Evolutionary conservation across 2,329 filamentous ascomycete genomes (phyloP), one percentile per base, ranked within the genome.

Genomic region (Colletotrichum sp.): DNA sequence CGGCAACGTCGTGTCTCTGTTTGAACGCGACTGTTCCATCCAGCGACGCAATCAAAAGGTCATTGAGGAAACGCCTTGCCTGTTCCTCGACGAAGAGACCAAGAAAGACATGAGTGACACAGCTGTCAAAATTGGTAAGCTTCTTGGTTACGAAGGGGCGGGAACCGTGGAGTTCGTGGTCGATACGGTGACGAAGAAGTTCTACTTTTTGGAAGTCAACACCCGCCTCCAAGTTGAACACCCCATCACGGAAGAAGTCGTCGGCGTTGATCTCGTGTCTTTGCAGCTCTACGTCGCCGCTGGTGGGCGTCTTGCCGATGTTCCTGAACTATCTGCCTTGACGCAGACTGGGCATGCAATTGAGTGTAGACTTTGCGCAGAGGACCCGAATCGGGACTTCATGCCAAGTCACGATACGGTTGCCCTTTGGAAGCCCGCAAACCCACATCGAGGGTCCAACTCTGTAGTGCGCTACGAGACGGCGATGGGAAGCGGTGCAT

Each of bases 191-290:
- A 80, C 80, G 0, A 78, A 77, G 0, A 74, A 79, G 5, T 87
- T 85, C 71, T 88, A 88, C 13, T 72, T 72, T 11, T 32, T 72
- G 22, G 70, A 72, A 72, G 88, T 90, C 81, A 88, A 90, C 87
- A 78, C 94, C 0, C 87, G 94, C 13, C 83, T 96, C 4, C 94
- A 96, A 79, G 94, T 96, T 28, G 94, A 96, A 81, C 94, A 96
- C 78, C 93, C 94, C 0, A 93, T 72, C 27, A 68, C 70, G 6
- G 64, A 72, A 6, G 44, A 66, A 32, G 64, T 63, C 8, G 36
- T 36, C 13, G 44, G 59, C 16, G 28, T 72, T 12, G 73, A 75
- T n/a, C 55, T 75, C 12, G 73, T 75, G 8, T 48, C 44, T 2
- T 48, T 48, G n/a, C 44, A 48, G 44, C 44, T 48, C n/a, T 48